Conservation (phyloP, 148 eudicot species). For the Rhododendron henanense region DNA sequence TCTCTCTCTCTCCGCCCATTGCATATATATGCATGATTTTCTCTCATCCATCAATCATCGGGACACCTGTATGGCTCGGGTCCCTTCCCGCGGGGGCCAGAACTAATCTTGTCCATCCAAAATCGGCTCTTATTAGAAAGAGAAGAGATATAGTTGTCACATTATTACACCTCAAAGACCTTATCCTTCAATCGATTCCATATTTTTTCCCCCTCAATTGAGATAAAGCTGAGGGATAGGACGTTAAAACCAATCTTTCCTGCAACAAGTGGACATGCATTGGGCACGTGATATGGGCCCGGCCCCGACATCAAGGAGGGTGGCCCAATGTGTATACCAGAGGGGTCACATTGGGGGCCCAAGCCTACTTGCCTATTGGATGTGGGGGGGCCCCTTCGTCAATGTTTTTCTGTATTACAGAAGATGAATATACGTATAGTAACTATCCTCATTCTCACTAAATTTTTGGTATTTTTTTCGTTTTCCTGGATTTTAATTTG, state of each 20-base stretch:
- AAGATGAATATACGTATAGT: background rate
- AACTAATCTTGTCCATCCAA: background rate
- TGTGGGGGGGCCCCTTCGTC: background rate
- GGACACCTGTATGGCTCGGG: background rate
- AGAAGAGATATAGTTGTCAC: background rate
- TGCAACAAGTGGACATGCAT: background rate
- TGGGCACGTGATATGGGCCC: background rate
- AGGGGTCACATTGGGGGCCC: background rate
- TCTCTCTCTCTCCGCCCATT: background rate
- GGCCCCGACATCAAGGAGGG: background rate
- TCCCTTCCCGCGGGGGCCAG: background rate
- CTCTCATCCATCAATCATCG: background rate
- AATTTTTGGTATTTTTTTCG: background rate
- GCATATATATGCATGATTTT: no score
- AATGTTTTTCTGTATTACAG: background rate
- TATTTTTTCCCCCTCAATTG: background rate
- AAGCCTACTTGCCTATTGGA: background rate
- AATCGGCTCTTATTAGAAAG: background rate
- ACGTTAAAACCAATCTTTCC: background rate
- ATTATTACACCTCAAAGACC: background rate
- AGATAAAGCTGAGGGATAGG: background rate
- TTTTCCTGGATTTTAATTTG: no score
- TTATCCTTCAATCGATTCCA: background rate
- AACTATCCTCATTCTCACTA: background rate
- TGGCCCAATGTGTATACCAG: background rate